Conservation (phyloP, 2,329 filamentous ascomycete species). For the Dothiorella sarmentorum region DNA sequence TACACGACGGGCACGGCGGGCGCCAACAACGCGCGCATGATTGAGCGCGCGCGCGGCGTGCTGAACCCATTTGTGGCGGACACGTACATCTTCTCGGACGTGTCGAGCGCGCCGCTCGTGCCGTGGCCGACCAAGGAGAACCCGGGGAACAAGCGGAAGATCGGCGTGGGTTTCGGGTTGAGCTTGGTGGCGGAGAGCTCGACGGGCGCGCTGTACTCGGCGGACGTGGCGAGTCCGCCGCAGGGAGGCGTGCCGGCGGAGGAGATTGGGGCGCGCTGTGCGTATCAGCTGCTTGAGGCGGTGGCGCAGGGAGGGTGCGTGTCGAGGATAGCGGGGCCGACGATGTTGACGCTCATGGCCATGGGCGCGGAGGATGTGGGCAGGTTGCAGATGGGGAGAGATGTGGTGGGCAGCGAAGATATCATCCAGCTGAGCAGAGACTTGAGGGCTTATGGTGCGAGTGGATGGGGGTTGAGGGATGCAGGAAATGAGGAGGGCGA, state of each 20-base stretch:
- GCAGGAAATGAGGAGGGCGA: slow-evolving; percentile 59
- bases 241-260: slow-evolving; percentile 81
- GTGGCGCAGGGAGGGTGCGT: slow-evolving; percentile 82
- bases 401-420: slow-evolving; percentile 77
- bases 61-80: slow-evolving; percentile 83
- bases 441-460: slow-evolving; percentile 81
- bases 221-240: slow-evolving; percentile 72
- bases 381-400: slow-evolving; percentile 73
- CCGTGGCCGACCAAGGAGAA: slow-evolving; percentile 69
- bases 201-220: slow-evolving; percentile 80
- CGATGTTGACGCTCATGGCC: slow-evolving; percentile 84
- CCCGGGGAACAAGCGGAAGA: slow-evolving; percentile 50
- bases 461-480: slow-evolving; percentile 85
- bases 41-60: slow-evolving; percentile 80
- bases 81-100: slow-evolving; percentile 79
- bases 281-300: slow-evolving; percentile 81
- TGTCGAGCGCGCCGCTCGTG: slow-evolving; percentile 57
- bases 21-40: slow-evolving; percentile 93
- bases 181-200: slow-evolving; percentile 91
- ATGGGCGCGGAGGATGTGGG: slow-evolving; percentile 98
- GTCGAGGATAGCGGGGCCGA: slow-evolving; percentile 65
- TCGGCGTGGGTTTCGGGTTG: slow-evolving; percentile 88
- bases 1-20: slow-evolving; percentile 90
- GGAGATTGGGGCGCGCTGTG: slow-evolving; percentile 83
- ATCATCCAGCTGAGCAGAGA: slow-evolving; percentile 79